Evolutionary conservation across 768 basidiomycete species (phyloP).

Genomic region (Lactifluus subvellereus): DNA sequence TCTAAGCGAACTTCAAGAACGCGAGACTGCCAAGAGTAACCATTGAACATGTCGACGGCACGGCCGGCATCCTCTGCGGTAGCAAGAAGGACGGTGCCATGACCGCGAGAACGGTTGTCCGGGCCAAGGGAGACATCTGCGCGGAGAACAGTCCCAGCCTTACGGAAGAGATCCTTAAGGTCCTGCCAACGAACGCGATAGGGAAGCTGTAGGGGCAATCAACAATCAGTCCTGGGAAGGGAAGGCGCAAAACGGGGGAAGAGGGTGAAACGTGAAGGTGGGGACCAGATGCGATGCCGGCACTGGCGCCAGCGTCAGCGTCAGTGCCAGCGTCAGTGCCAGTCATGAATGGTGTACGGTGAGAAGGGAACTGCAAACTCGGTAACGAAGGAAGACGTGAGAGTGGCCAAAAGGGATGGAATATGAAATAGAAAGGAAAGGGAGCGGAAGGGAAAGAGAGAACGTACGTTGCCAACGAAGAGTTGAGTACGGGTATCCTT

Average conservation of each 20-base stretch:
- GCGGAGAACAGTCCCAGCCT: conserved; percentile 68
- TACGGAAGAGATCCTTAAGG: conserved; percentile 94
- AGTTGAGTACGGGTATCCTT: conserved; percentile 92
- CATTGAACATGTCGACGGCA: conserved; percentile 95
- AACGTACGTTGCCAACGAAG: conserved; percentile 89
- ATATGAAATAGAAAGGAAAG: background rate
- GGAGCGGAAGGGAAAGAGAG: conserved; percentile 9
- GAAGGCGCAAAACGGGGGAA: background rate
- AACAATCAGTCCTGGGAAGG: background rate
- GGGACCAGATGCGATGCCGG: background rate
- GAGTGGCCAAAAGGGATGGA: background rate
- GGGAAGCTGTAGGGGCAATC: conserved; percentile 56
- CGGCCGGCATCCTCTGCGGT: conserved; percentile 91
- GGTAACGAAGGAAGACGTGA: background rate
- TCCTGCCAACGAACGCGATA: conserved; percentile 99
- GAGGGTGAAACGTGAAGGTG: conserved; percentile 11
- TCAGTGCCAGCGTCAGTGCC: background rate
- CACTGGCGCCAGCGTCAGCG: background rate
- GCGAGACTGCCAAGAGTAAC: conserved; percentile 94
- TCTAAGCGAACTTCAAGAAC: conserved; percentile 89
- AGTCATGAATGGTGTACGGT: background rate
- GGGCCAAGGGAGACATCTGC: conserved; percentile 55
- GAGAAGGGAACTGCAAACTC: background rate
- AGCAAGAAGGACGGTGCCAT: conserved; percentile 92
- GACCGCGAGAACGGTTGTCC: conserved; percentile 88